These are phyloP conservation scores for Eimeria falciformis DNA, from an alignment of 169 alveolate species.

Conservation along the genomic window DNA sequence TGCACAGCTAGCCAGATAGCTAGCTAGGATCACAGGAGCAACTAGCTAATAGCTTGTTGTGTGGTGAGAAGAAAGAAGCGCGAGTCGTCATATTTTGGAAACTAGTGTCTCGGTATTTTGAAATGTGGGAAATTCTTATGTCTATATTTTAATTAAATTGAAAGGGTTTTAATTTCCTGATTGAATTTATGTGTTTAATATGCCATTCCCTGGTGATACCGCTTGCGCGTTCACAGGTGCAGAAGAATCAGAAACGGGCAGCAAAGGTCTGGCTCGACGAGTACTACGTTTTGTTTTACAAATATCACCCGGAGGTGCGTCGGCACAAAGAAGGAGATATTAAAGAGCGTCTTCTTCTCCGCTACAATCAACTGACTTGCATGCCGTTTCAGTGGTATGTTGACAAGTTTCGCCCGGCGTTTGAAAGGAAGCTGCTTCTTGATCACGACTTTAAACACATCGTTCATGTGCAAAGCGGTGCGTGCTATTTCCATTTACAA, in stretches of 20 bases:
- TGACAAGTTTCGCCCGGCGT: conserved; percentile 64
- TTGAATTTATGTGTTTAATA: no score
- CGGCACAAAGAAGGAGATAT: conserved; percentile 52
- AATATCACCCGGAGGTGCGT: conserved; percentile 65
- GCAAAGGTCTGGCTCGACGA: conserved; percentile 81
- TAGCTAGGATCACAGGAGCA: no score
- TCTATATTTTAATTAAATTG: no score
- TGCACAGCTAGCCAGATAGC: neutral
- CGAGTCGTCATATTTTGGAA: no score
- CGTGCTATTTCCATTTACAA: neutral
- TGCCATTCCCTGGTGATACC: neutral
- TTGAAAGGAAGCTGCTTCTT: conserved; percentile 62
- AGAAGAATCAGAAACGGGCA: conserved; percentile 76
- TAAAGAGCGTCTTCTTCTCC: neutral
- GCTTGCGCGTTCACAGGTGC: conserved; percentile 56
- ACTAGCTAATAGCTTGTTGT: no score
- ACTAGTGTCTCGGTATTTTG: no score
- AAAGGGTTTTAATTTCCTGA: no score
- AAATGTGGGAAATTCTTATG: no score
- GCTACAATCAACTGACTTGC: conserved; percentile 50
- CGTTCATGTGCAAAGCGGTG: conserved; percentile 32
- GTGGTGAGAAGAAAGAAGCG: no score
- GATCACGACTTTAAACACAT: conserved; percentile 70
- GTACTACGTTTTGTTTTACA: conserved; percentile 61
- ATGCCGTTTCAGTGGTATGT: conserved; percentile 77